phyloP scores from a whole-genome alignment of 2,329 filamentous ascomycete genomes.

The Venturia effusa region DNA sequence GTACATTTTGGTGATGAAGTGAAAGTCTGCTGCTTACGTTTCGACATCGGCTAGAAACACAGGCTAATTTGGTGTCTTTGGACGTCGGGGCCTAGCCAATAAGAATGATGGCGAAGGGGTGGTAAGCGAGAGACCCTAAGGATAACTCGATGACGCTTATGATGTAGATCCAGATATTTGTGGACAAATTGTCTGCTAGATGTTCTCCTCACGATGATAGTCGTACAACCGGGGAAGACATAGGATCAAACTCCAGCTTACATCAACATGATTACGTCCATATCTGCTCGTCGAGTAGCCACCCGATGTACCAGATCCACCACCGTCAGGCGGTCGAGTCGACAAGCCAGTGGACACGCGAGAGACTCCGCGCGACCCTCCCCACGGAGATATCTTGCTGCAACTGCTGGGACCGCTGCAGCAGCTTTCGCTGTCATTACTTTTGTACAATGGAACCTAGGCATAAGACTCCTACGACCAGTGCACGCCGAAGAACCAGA shows the following conservation, averaged over 20 bases:
- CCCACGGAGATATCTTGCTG: not conserved
- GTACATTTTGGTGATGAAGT: conserved; percentile 47
- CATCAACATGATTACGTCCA: not conserved
- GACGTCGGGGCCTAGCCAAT: not conserved
- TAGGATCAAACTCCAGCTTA: too few species aligned
- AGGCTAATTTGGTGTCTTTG: conserved; percentile 3
- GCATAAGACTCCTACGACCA: conserved; percentile 17
- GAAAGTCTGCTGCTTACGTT: not conserved
- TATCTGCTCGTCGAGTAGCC: not conserved
- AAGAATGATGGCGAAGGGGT: not conserved
- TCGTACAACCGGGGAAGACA: not conserved
- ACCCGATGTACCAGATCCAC: not conserved
- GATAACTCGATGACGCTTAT: not conserved
- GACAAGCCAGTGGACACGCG: not conserved
- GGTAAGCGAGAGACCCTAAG: not conserved
- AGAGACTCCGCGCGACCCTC: not conserved
- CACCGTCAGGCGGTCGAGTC: not conserved
- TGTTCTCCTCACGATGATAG: not conserved
- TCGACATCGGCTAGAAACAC: not conserved
- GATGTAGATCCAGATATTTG: too few species aligned
- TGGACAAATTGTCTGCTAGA: too few species aligned
- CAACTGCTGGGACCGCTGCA: not conserved
- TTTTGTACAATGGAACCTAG: not conserved
- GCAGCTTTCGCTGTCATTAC: not conserved
- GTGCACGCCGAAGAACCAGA: conserved; percentile 39